These are phyloP conservation scores for Comarum palustre DNA, from an alignment of 306 rosid species.

Conservation along the genomic window DNA sequence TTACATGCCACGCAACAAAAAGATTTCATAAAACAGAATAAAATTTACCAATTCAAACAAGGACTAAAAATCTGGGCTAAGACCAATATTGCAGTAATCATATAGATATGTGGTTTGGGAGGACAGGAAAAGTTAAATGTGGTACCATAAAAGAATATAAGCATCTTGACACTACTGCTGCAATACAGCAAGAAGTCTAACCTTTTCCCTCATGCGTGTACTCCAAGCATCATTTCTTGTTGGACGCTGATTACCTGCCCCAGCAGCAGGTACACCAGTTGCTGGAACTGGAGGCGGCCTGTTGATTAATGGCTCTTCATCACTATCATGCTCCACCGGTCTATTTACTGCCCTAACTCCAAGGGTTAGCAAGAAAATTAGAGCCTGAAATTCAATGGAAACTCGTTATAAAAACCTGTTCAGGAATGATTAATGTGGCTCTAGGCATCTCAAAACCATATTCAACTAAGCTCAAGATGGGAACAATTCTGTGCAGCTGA, in stretches of 20 bases:
- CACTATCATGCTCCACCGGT: slow-evolving; percentile 83
- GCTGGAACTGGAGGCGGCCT: slow-evolving; percentile 65
- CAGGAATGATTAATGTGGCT: neutral
- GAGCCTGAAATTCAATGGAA: slow-evolving; percentile 57
- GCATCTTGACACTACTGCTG: neutral
- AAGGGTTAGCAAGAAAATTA: slow-evolving; percentile 83
- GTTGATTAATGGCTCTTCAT: slow-evolving; percentile 86
- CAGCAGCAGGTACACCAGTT: slow-evolving; percentile 77
- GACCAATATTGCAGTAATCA: neutral
- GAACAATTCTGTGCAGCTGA: neutral
- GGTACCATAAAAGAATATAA: neutral
- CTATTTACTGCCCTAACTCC: slow-evolving; percentile 76
- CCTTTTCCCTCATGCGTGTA: slow-evolving; percentile 98
- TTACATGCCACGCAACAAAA: neutral
- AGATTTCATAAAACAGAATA: neutral
- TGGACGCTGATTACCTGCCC: slow-evolving; percentile 66
- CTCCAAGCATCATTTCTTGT: slow-evolving; percentile 98
- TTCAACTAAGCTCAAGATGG: neutral
- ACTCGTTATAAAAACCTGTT: slow-evolving; percentile 15
- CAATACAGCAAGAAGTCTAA: slow-evolving; percentile 17
- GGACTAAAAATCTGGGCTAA: neutral
- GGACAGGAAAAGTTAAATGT: neutral
- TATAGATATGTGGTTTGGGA: neutral
- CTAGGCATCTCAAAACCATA: neutral
- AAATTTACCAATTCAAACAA: neutral